These are phyloP conservation scores for Trebouxia gelatinosa DNA, from an alignment of 163 green algal species.

Conservation along the genomic window DNA sequence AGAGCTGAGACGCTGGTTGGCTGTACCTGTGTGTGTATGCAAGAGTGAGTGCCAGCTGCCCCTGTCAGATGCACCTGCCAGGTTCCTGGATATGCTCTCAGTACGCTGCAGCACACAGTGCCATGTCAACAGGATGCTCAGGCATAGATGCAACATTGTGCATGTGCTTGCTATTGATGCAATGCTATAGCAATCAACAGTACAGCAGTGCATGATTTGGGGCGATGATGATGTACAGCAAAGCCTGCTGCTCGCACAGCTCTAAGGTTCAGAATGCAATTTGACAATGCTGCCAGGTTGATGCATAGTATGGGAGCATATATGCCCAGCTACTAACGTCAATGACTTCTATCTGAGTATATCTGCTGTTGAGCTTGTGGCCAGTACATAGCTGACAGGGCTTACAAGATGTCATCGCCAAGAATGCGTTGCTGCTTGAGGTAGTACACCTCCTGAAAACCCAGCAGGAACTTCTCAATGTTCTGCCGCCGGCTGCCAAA, in stretches of 20 bases:
- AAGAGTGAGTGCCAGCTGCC: neutral
- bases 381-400: neutral
- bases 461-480: constrained; percentile 47
- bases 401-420: constrained; percentile 46
- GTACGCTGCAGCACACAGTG: constrained; percentile 38
- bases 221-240: neutral
- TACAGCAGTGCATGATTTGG: too few species aligned
- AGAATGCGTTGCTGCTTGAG: constrained; percentile 67
- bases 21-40: constrained; percentile 12
- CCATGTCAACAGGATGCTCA: too few species aligned
- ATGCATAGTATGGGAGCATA: neutral
- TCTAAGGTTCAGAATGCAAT: neutral
- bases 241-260: neutral
- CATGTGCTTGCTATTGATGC: too few species aligned
- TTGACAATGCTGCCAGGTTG: neutral
- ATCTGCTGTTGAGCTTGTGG: too few species aligned
- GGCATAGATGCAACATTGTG: too few species aligned
- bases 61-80: constrained; percentile 62
- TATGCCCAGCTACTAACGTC: neutral
- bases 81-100: constrained; percentile 52
- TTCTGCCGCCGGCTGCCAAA: constrained; percentile 43
- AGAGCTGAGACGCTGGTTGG: too few species aligned
- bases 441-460: constrained; percentile 62
- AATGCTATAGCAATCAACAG: too few species aligned
- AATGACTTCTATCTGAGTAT: neutral